phyloP scores from a whole-genome alignment of 176 grass and related monocot species.

The Oryza glumipatula region DNA sequence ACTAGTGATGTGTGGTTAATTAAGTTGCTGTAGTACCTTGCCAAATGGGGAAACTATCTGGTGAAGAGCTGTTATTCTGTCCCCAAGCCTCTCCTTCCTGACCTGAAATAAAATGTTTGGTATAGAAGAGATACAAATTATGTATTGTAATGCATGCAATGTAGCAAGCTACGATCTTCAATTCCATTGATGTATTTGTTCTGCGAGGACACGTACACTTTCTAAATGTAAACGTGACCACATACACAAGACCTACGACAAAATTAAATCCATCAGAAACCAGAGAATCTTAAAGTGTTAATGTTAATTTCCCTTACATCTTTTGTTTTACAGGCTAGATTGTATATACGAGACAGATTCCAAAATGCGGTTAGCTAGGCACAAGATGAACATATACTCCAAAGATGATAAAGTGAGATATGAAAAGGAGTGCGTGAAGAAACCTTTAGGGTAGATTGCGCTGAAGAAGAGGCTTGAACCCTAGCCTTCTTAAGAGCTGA shows the following conservation, averaged over 20 bases:
- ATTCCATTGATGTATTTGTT: neutral
- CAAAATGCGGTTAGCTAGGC: neutral
- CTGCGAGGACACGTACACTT: too few relatives aligned
- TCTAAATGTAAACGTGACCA: neutral
- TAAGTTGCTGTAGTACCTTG: constrained; percentile 48
- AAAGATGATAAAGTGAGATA: neutral
- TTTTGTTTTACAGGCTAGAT: neutral
- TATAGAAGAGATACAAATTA: neutral
- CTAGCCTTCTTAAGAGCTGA: constrained; percentile 87
- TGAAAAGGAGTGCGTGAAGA: constrained; percentile 26
- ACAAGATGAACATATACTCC: neutral
- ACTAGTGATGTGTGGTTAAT: neutral
- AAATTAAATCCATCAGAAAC: neutral
- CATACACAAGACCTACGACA: neutral
- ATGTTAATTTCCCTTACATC: neutral
- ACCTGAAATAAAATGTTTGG: constrained; percentile 55
- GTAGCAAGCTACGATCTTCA: neutral
- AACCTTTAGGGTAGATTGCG: constrained; percentile 88
- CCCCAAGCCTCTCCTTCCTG: constrained; percentile 83
- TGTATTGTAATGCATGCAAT: neutral
- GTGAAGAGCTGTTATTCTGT: constrained; percentile 84
- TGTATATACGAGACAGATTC: neutral
- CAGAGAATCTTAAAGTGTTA: neutral
- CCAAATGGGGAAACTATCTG: constrained; percentile 89
- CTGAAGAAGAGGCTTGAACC: constrained; percentile 79